phyloP scores from a whole-genome alignment of 78 protist species.

The Dictyostelium citrinum region DNA sequence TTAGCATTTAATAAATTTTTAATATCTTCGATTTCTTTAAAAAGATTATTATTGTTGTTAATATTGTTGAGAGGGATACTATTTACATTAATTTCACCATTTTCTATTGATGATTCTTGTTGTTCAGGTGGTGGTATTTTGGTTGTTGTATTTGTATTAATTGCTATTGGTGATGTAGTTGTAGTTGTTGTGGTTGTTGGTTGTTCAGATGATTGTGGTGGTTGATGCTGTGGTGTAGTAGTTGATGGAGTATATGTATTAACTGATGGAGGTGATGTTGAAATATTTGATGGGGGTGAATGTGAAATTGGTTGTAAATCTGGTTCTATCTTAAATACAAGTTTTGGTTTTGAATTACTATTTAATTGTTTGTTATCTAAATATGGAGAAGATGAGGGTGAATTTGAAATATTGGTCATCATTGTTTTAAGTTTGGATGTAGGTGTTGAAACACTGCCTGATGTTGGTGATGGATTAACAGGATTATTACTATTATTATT shows the following conservation, averaged over 20 bases:
- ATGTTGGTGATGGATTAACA: neutral
- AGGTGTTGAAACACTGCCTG: neutral
- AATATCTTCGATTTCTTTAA: constrained; percentile 4
- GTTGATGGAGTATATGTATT: neutral
- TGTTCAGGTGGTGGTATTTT: neutral
- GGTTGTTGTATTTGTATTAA: neutral
- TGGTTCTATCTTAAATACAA: neutral
- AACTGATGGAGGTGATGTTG: neutral
- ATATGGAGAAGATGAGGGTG: neutral
- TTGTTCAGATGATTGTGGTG: neutral
- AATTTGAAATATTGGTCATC: neutral
- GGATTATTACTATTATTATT: neutral
- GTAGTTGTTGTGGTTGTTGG: neutral
- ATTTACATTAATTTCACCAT: neutral
- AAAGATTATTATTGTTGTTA: neutral
- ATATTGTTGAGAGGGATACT: neutral
- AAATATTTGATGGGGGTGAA: neutral
- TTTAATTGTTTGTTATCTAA: neutral
- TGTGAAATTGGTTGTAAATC: neutral
- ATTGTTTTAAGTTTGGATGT: neutral
- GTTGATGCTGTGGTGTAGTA: neutral
- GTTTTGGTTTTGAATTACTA: neutral
- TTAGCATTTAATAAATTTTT: neutral
- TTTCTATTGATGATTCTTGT: neutral
- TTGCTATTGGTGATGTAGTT: too few relatives aligned